Percentiles rank a stretch among this genome's conserved stretches.
Evolutionary conservation across 768 basidiomycete species (phyloP).

Genomic region (Leucocoprinus sp.): DNA sequence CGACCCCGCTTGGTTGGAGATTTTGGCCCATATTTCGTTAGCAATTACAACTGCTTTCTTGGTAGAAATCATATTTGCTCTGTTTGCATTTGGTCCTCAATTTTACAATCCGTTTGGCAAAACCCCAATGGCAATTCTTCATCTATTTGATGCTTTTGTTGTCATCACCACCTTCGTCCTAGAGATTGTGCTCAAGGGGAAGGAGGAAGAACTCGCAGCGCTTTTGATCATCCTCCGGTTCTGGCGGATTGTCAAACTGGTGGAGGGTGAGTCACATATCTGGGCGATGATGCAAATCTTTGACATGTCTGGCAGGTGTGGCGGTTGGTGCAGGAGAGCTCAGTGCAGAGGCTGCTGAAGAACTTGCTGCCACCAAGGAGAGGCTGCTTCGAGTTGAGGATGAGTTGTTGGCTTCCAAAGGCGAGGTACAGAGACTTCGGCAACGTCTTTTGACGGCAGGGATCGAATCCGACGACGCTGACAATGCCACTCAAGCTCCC

Average conservation of each 20-base stretch:
- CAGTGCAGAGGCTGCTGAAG: slow-evolving; percentile 43
- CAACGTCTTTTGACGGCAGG: slow-evolving; percentile 6
- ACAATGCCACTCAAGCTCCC: not conserved
- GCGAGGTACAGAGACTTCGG: slow-evolving; percentile 27
- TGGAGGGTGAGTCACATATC: slow-evolving; percentile 29
- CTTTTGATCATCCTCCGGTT: slow-evolving; percentile 68
- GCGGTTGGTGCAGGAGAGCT: slow-evolving; percentile 70
- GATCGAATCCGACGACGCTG: not conserved
- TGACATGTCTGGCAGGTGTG: slow-evolving; percentile 39
- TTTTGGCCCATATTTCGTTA: slow-evolving; percentile 55
- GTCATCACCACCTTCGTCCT: slow-evolving; percentile 68
- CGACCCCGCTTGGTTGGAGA: slow-evolving; percentile 55
- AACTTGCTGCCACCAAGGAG: slow-evolving; percentile 39
- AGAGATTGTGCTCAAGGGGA: slow-evolving; percentile 61
- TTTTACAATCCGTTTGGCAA: slow-evolving; percentile 57
- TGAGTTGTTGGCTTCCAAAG: slow-evolving; percentile 36
- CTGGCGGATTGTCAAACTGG: slow-evolving; percentile 75
- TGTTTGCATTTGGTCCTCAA: slow-evolving; percentile 57
- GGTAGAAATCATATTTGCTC: slow-evolving; percentile 62
- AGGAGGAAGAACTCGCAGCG: slow-evolving; percentile 60
- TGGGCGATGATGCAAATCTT: not conserved
- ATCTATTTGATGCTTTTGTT: slow-evolving; percentile 65
- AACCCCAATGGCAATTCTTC: slow-evolving; percentile 50
- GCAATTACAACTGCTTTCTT: slow-evolving; percentile 67
- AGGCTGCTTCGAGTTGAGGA: slow-evolving; percentile 37